Evolutionary conservation across 2,329 filamentous ascomycete genomes (phyloP), one percentile per base, ranked within the genome.

Genomic region (Gaeumannomyces sp.): DNA sequence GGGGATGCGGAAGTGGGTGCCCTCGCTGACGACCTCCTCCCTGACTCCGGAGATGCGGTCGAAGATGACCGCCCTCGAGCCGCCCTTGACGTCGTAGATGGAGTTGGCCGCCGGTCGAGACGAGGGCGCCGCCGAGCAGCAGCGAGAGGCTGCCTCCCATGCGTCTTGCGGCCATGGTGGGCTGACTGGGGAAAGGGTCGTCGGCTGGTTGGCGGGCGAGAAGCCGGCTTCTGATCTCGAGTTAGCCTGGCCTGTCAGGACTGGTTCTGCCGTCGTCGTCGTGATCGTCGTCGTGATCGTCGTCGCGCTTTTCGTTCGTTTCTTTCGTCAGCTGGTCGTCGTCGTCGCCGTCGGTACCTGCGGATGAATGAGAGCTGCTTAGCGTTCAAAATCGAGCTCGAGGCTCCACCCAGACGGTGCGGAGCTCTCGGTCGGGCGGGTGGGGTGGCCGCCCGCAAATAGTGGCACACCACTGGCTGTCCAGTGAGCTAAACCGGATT

Each of bases 31-130:
- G 65, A 99, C 95, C 62, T 85, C 81, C 71, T 99, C 94, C 83
- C 96, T 94, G 70, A 99, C 95, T 81, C 95, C 95, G 62, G 88
- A 85, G 71, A 98, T 70, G 69, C 95, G 85, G 83, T 99, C 96
- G 83, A 99, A 99, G 82, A 99, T 99, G 80, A 99, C 93, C 67
- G 95, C 95, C 74, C 95, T 88, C 68, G 89, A 90, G 72, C 95
- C 95, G 76, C 95, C 95, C 77, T 92, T 93, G 76, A 99, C 95
- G 78, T 99, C 95, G 88, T 97, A 99, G 68, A 99, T 86, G 66
- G 93, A 92, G 69, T 91, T 85, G 77, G 93, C 89, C 70, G 86
- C 80, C 65, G n/a, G 86, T 84, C 71, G 86, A 80, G 71, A 84
- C 91, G 70, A 91, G 77, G 67, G 90, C 87, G 13, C 45, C 45